phyloP scores from a whole-genome alignment of 495 filamentous ascomycete genomes.

The Xylaria sp. region DNA sequence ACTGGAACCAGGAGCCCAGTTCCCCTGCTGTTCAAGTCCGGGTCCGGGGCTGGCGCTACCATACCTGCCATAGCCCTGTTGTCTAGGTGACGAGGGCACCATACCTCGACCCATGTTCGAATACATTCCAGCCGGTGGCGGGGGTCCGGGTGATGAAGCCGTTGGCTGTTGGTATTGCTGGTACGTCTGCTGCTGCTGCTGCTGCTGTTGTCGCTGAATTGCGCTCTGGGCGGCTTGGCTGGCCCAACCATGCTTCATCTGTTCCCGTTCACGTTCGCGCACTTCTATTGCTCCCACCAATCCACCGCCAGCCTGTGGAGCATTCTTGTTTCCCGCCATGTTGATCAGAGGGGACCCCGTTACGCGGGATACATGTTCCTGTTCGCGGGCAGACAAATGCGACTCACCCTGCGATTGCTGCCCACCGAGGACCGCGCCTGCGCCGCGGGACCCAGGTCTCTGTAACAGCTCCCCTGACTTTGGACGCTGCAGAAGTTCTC shows the following conservation, averaged over 20 bases:
- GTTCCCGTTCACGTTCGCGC: slow-evolving; percentile 74
- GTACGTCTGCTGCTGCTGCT: slow-evolving; percentile 64
- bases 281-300: slow-evolving; percentile 79
- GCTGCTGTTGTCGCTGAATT: slow-evolving; percentile 75
- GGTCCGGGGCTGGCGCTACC: slow-evolving; percentile 29
- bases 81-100: slow-evolving; percentile 28
- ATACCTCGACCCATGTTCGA: slow-evolving; percentile 38
- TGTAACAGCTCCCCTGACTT: slow-evolving; percentile 37
- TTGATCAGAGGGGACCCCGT: slow-evolving; percentile 85
- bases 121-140: slow-evolving; percentile 44
- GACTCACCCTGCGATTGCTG: slow-evolving; percentile 50
- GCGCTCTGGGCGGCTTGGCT: slow-evolving; percentile 79
- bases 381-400: slow-evolving; percentile 88
- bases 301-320: slow-evolving; percentile 60
- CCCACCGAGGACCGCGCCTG: slow-evolving; percentile 42
- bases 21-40: slow-evolving; percentile 35
- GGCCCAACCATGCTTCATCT: slow-evolving; percentile 73
- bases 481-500: slow-evolving; percentile 45
- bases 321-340: slow-evolving; percentile 63
- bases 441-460: slow-evolving; percentile 38
- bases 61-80: slow-evolving; percentile 31
- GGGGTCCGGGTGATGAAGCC: slow-evolving; percentile 33
- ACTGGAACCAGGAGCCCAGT: slow-evolving; percentile 39
- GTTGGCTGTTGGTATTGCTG: slow-evolving; percentile 48
- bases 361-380: slow-evolving; percentile 88